Base-by-base conservation (phyloP, 2,329 filamentous ascomycete genomes). In the Phialemoniopsis sp. region DNA sequence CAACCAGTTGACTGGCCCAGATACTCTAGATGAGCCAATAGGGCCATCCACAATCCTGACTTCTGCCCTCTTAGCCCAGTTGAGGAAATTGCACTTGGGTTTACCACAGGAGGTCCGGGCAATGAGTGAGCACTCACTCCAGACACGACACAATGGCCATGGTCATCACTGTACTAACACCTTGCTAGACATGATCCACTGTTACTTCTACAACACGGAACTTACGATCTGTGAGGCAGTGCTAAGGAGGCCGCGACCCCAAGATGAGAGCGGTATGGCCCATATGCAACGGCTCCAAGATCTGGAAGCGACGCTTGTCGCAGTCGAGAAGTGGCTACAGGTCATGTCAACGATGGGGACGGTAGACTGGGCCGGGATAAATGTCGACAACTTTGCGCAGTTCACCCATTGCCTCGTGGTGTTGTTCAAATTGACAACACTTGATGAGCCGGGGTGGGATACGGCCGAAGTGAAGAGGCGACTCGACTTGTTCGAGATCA, bases 371-470 rank as follows among this genome's bases (percentile, higher is more conserved):
- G n/a, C 46, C 9, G 52, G 50, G 13, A 32, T 51, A 21, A 44
- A 35, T n/a, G 42, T 47, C 21, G 50, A 53, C 29, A 28, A 38
- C 8, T 52, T 53, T 41, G 34, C 49, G 2, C 53, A 55, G 32
- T 48, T 54, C 32, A 46, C 43, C 32, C 51, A 53, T 37, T 48
- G 45, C 39, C 26, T 54, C 8, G 48, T 53, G 9, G 44, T 53
- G 9, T 43, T 52, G 9, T 54, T 56, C 34, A 50, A 47, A 37
- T 50, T 56, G 17, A 35, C 38, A 19, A 50, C 40, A 3, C 42
- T 52, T 29, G 32, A 47, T 10, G 52, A 52, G 31, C 40, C 46
- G 8, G 47, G 46, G 8, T 56, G 49, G 53, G 50, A 54, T 31
- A 21, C 41, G 3, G 45, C 45, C 4, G 49, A 53, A 14, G 47